Percentiles rank a stretch among this genome's conserved stretches.
phyloP scores from a whole-genome alignment of 148 eudicot species.

The Limonium bicolor region DNA sequence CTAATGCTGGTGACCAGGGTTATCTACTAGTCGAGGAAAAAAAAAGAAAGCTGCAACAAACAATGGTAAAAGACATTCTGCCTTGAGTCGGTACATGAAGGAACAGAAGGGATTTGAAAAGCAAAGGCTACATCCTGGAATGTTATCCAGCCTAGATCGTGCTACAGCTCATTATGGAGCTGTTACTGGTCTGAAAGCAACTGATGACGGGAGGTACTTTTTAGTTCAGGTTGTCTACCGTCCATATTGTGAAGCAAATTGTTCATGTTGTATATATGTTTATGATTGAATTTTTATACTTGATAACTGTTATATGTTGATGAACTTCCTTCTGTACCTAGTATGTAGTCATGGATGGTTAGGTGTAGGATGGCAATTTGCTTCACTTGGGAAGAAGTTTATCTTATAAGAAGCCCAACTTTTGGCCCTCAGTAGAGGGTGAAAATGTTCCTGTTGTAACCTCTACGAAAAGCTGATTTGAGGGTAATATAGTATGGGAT shows the following conservation, averaged over 20 bases:
- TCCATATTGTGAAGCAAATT: not conserved
- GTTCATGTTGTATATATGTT: not conserved
- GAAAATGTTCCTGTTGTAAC: too few species aligned
- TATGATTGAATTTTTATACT: not conserved
- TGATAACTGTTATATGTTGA: too few species aligned
- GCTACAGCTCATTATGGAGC: constrained; percentile 95
- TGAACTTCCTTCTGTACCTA: too few species aligned
- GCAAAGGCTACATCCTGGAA: constrained; percentile 90
- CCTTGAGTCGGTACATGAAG: constrained; percentile 16
- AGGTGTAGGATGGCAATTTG: too few species aligned
- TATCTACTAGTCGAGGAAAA: constrained; percentile 28
- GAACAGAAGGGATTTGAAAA: constrained; percentile 37
- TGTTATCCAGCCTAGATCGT: constrained; percentile 76
- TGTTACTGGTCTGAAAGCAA: constrained; percentile 69
- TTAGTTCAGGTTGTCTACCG: constrained; percentile 70
- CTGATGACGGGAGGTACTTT: constrained; percentile 91
- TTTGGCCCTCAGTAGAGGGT: too few species aligned
- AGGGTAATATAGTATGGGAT: too few species aligned
- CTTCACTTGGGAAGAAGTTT: too few species aligned
- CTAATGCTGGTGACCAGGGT: constrained; percentile 32
- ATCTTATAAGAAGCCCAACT: too few species aligned
- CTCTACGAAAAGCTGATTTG: too few species aligned
- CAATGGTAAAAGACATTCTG: constrained; percentile 31
- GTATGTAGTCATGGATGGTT: too few species aligned
- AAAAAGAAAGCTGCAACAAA: constrained; percentile 35